phyloP scores from a whole-genome alignment of 805 yeast genomes.

The Suhomyces pyralidae region DNA sequence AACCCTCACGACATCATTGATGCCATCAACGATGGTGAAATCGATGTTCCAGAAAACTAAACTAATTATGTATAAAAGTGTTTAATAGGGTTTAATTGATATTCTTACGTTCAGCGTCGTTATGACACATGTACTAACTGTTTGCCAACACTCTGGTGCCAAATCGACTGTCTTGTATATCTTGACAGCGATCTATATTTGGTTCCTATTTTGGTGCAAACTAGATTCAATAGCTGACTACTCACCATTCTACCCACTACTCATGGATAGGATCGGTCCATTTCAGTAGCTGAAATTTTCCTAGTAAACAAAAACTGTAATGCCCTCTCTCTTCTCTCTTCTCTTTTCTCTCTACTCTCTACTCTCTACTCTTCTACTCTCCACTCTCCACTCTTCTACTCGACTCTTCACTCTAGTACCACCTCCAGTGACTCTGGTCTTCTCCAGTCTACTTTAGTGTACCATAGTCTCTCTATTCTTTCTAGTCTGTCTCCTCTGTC shows the following conservation, averaged over 20 bases:
- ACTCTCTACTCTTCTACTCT: neutral
- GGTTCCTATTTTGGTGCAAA: constrained; percentile 21
- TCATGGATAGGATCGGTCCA: constrained; percentile 11
- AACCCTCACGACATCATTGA: constrained; percentile 99
- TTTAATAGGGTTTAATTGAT: constrained; percentile 32
- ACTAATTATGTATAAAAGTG: constrained; percentile 34
- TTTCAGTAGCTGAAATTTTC: constrained; percentile 9
- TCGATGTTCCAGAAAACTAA: constrained; percentile 86
- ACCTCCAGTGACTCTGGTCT: too few species aligned
- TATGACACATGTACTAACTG: constrained; percentile 1
- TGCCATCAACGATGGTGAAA: constrained; percentile 97
- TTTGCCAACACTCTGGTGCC: constrained; percentile 21
- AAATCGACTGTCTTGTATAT: constrained; percentile 5
- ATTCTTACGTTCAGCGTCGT: constrained; percentile 5
- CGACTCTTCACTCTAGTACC: too few species aligned
- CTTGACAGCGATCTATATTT: constrained; percentile 8
- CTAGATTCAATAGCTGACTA: constrained; percentile 13
- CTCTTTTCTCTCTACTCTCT: neutral
- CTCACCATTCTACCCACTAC: constrained; percentile 12
- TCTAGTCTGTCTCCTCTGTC: too few species aligned
- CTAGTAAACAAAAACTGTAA: too few species aligned
- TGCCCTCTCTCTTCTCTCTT: too few species aligned
- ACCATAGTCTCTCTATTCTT: too few species aligned
- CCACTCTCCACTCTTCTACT: too few species aligned
- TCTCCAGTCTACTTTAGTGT: too few species aligned